These are phyloP conservation scores for Sugiyamaella marilandica DNA, from an alignment of 805 yeast species.

Conservation along the genomic window DNA sequence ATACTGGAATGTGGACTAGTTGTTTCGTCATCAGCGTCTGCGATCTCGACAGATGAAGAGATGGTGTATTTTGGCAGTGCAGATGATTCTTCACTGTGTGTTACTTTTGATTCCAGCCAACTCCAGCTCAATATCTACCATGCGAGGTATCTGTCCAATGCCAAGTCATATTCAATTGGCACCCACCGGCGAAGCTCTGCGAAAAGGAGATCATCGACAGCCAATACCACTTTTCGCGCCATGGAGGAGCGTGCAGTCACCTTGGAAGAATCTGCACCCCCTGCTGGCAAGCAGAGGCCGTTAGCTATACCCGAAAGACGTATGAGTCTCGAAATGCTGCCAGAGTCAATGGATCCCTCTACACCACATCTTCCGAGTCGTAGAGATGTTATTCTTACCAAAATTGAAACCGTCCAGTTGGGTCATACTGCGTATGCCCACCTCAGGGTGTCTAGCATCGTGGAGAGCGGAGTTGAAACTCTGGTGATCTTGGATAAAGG, in stretches of 20 bases:
- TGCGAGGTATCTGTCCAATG: slow-evolving; percentile 39
- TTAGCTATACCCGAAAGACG: not conserved
- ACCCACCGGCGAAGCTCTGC: not conserved
- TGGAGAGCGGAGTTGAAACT: slow-evolving; percentile 29
- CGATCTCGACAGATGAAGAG: slow-evolving; percentile 54
- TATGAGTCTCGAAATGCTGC: not conserved
- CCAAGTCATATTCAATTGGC: slow-evolving; percentile 7
- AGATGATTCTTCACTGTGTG: slow-evolving; percentile 44
- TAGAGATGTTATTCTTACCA: slow-evolving; percentile 62
- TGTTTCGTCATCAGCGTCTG: slow-evolving; percentile 64
- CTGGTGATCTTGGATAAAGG: slow-evolving; percentile 44
- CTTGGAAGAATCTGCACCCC: not conserved
- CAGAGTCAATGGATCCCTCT: not conserved
- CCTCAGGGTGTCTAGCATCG: not conserved
- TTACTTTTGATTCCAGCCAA: slow-evolving; percentile 49
- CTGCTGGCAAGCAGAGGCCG: not conserved
- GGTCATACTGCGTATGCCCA: not conserved
- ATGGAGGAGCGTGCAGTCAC: not conserved
- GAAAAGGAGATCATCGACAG: not conserved
- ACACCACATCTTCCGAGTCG: not conserved
- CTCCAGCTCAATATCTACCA: slow-evolving; percentile 50
- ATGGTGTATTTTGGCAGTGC: slow-evolving; percentile 50
- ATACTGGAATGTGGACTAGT: slow-evolving; percentile 67
- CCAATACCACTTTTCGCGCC: not conserved
- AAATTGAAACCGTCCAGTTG: not conserved